These are phyloP conservation scores for Vitis hybrid DNA, from an alignment of 177 flowering plant species.

Conservation along the genomic window DNA sequence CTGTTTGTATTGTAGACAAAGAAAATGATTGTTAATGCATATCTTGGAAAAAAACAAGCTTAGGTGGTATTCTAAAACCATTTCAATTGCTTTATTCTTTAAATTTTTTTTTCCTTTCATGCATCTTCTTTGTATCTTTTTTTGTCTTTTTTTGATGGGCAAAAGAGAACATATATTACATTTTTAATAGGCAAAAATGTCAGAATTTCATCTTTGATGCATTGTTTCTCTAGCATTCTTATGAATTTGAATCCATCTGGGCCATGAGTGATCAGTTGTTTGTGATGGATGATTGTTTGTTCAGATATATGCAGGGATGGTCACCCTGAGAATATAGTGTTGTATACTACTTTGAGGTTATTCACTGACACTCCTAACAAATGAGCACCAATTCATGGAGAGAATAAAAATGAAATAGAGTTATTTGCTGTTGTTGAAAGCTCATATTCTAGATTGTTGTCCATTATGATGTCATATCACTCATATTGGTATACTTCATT, in stretches of 20 bases:
- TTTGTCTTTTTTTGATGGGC: no score
- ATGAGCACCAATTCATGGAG: not conserved
- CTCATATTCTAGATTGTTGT: not conserved
- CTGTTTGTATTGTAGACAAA: not conserved
- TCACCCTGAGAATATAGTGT: not conserved
- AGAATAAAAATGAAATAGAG: not conserved
- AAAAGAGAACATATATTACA: not conserved
- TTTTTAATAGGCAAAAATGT: not conserved
- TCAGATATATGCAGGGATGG: not conserved
- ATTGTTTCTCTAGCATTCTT: not conserved
- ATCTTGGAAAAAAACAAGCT: not conserved
- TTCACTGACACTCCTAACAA: not conserved
- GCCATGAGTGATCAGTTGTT: not conserved
- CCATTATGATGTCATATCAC: no score
- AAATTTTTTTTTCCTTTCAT: not conserved
- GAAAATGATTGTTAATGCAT: not conserved
- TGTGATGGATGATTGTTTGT: not conserved
- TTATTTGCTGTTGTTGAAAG: not conserved
- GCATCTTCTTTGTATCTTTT: no score
- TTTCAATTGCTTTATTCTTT: not conserved
- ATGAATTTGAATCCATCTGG: slow-evolving; percentile 4
- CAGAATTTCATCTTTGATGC: not conserved
- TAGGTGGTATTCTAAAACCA: not conserved
- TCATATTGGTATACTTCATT: not conserved
- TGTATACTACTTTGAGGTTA: not conserved